A percentile compares a stretch with the other conserved stretches of the same genome.
These are phyloP conservation scores for Diaporthe australafricana DNA, from an alignment of 2,329 filamentous ascomycete genomes.

Conservation along the genomic window DNA sequence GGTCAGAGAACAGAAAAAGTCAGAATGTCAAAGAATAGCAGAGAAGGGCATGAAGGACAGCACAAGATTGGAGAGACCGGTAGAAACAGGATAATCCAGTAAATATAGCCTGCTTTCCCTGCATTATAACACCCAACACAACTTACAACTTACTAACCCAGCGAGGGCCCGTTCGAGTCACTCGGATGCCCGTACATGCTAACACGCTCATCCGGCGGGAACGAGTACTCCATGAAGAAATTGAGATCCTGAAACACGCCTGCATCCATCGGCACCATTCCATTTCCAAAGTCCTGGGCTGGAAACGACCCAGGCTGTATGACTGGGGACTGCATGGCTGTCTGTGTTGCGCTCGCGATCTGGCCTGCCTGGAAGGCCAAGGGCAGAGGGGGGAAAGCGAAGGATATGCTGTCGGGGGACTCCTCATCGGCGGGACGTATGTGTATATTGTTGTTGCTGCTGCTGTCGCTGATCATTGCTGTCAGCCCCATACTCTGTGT, in stretches of 20 bases:
- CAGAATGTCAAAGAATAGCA: too few species aligned
- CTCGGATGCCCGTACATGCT: conserved; percentile 1
- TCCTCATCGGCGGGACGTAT: conserved; percentile 19
- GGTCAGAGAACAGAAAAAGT: too few species aligned
- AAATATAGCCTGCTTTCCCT: not conserved
- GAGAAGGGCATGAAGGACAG: too few species aligned
- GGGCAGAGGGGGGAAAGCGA: conserved; percentile 49
- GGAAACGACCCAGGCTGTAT: not conserved
- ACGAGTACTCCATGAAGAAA: conserved; percentile 3
- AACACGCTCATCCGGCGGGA: not conserved
- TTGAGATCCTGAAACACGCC: not conserved
- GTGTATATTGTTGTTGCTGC: not conserved
- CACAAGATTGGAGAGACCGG: not conserved
- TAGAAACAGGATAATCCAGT: not conserved
- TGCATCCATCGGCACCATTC: not conserved
- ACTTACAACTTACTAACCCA: not conserved
- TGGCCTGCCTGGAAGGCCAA: conserved; percentile 44
- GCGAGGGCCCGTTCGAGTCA: not conserved
- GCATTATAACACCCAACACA: too few species aligned
- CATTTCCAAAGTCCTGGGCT: not conserved
- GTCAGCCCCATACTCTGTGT: too few species aligned
- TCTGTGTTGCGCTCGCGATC: not conserved
- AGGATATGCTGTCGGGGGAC: conserved; percentile 45
- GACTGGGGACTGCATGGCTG: not conserved
- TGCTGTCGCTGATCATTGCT: not conserved